Evolutionary conservation across 2,329 filamentous ascomycete genomes (phyloP), one percentile per base, ranked within the genome.

Genomic region (Diplodia sapinea): DNA sequence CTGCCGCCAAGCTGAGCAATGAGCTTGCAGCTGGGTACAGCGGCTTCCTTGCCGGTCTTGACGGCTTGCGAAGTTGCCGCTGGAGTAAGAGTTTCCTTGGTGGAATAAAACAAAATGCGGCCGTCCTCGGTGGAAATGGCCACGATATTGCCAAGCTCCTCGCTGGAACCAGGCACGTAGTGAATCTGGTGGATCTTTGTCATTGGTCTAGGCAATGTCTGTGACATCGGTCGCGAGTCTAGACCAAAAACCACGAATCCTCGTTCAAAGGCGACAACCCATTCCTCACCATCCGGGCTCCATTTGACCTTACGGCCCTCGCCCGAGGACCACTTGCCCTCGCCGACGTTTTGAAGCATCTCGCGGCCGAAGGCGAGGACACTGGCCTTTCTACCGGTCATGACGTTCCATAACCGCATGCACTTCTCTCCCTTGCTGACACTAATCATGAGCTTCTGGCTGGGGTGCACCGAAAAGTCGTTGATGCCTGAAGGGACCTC

Each of bases 391-490:
- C 94, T 96, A 17, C 94, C 95, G 2, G 94, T 98, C 71, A 98
- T 93, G 70, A 99, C 79, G 75, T 99, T 98, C 95, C 95, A 99
- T 71, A 98, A 79, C 71, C 95, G 85, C 91, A 99, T 96, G 75
- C 90, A 93, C 71, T 88, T 89, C 82, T 99, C 95, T 71, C 93
- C 93, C 74, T 90, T 92, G 72, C 92, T 91, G 9, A 98, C 93
- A 73, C 88, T 96, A 69, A 99, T 88, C 92, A 98, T 97, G 62
- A 99, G 83, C 81, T 97, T 98, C 86, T 96, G 92, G 78, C 92
- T 96, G 0, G 95, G 94, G 77, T 99, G 95, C 31, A 99, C 91
- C 2, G 94, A 93, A 78, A 99, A 96, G 77, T 94, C 92, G 77
- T 97, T 98, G 72, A 98, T 88, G 20, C 95, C 95, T n/a, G 89